Percentiles rank a stretch among this genome's conserved stretches.
Evolutionary conservation across 2,329 filamentous ascomycete species (phyloP).

Genomic region (Aspergillus nomiae): DNA sequence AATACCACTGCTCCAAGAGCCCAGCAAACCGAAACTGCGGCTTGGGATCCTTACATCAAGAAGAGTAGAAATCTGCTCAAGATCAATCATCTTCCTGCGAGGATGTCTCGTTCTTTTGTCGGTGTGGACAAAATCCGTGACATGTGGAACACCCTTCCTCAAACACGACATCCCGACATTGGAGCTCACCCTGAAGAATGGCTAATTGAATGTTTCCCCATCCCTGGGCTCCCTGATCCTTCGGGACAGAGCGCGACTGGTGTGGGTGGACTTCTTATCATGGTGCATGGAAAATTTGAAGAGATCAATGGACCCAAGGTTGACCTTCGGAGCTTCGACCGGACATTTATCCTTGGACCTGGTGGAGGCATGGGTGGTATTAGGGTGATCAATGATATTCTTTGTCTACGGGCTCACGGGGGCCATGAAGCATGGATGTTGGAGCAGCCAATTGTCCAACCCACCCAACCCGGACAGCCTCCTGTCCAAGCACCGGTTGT

Average conservation of each 20-base stretch:
- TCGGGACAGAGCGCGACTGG: slow-evolving; percentile 63
- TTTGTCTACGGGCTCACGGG: slow-evolving; percentile 70
- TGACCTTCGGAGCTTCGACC: slow-evolving; percentile 74
- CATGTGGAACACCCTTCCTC: slow-evolving; percentile 70
- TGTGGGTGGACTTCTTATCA: slow-evolving; percentile 76
- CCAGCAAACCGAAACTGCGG: slow-evolving; percentile 49
- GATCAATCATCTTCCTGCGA: slow-evolving; percentile 62
- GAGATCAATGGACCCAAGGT: slow-evolving; percentile 65
- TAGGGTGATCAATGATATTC: slow-evolving; percentile 77
- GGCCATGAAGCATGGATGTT: slow-evolving; percentile 55
- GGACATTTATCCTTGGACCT: slow-evolving; percentile 77
- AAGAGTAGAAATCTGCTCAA: slow-evolving; percentile 76
- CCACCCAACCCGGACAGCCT: slow-evolving; percentile 10
- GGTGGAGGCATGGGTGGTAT: slow-evolving; percentile 67
- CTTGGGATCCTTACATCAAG: slow-evolving; percentile 74
- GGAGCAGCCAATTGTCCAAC: slow-evolving; percentile 34
- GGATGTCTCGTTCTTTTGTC: slow-evolving; percentile 66
- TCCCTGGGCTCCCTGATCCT: slow-evolving; percentile 71
- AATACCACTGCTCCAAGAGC: slow-evolving; percentile 62
- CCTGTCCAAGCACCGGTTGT: slow-evolving; percentile 20
- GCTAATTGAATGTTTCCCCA: slow-evolving; percentile 77
- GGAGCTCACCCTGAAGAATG: slow-evolving; percentile 69
- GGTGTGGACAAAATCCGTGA: slow-evolving; percentile 67
- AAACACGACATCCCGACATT: slow-evolving; percentile 74
- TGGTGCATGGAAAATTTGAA: slow-evolving; percentile 81